A percentile compares a stretch with the other conserved stretches of the same genome.
Conservation (phyloP, 495 filamentous ascomycete genomes). For the Bacidia gigantensis region DNA sequence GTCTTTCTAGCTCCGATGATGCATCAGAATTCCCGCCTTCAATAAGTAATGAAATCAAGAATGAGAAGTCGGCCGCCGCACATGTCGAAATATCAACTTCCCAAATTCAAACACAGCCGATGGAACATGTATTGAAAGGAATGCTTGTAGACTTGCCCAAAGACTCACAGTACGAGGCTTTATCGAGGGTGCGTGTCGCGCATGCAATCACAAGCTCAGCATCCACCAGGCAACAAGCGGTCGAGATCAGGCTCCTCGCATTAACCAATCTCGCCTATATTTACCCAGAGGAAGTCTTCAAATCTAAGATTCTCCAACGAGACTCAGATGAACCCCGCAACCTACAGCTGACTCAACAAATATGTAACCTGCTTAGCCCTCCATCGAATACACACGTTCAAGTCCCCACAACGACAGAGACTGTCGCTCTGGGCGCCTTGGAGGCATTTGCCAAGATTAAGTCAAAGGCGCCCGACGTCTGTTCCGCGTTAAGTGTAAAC, state of each 20-base stretch:
- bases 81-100: conserved; percentile 57
- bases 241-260: conserved; percentile 71
- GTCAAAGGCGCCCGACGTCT: conserved; percentile 61
- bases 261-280: conserved; percentile 89
- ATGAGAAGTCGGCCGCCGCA: conserved; percentile 27
- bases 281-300: conserved; percentile 61
- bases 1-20: conserved; percentile 40
- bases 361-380: conserved; percentile 77
- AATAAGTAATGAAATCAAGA: conserved; percentile 21
- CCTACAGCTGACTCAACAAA: conserved; percentile 80
- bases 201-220: conserved; percentile 54
- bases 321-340: conserved; percentile 85
- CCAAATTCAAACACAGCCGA: conserved; percentile 42
- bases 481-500: conserved; percentile 75
- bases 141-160: conserved; percentile 54
- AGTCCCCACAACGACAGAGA: conserved; percentile 63
- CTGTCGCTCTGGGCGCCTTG: conserved; percentile 65
- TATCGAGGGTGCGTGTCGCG: conserved; percentile 73
- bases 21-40: conserved; percentile 18
- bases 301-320: conserved; percentile 70
- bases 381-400: conserved; percentile 47
- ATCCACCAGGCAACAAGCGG: conserved; percentile 56
- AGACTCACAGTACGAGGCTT: conserved; percentile 65
- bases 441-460: conserved; percentile 73
- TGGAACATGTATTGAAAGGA: conserved; percentile 53